Conservation (phyloP, 2,329 filamentous ascomycete species). For the Beauveria asiatica region DNA sequence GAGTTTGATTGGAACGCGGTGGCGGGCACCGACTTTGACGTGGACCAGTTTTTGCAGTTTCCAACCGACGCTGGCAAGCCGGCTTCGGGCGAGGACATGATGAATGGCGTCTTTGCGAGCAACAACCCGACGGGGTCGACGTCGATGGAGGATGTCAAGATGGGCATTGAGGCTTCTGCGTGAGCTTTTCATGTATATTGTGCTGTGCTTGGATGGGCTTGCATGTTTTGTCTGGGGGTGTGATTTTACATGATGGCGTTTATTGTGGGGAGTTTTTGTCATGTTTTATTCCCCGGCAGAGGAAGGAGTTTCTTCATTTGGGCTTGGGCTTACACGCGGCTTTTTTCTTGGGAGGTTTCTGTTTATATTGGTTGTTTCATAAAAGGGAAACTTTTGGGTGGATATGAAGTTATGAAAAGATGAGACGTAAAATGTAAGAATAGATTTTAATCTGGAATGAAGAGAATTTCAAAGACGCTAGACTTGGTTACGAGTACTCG, state of each 20-base stretch:
- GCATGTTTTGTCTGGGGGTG: not conserved
- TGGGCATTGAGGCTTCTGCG: constrained; percentile 9
- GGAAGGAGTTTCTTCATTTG: not conserved
- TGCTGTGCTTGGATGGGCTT: not conserved
- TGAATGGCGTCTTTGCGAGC: constrained; percentile 24
- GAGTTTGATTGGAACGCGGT: constrained; percentile 48
- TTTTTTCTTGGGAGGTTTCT: not conserved
- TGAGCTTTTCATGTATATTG: not conserved
- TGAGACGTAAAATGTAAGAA: not conserved
- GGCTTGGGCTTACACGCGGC: not conserved
- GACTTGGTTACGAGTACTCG: no score
- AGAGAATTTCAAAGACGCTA: not conserved
- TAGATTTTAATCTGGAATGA: not conserved
- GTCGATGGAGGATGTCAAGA: constrained; percentile 7
- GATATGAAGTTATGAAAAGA: not conserved
- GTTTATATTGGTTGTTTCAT: not conserved
- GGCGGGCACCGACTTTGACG: constrained; percentile 45
- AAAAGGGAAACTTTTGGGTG: not conserved
- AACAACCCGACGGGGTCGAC: not conserved
- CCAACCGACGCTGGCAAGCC: constrained; percentile 39
- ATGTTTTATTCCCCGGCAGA: not conserved
- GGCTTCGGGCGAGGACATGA: constrained; percentile 28
- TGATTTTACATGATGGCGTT: not conserved
- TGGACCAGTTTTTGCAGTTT: constrained; percentile 52
- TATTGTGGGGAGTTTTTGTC: not conserved